A percentile compares a stretch with the other conserved stretches of the same genome.
Conservation (phyloP, 2,329 filamentous ascomycete genomes). For the Cryphonectria naterciae region DNA sequence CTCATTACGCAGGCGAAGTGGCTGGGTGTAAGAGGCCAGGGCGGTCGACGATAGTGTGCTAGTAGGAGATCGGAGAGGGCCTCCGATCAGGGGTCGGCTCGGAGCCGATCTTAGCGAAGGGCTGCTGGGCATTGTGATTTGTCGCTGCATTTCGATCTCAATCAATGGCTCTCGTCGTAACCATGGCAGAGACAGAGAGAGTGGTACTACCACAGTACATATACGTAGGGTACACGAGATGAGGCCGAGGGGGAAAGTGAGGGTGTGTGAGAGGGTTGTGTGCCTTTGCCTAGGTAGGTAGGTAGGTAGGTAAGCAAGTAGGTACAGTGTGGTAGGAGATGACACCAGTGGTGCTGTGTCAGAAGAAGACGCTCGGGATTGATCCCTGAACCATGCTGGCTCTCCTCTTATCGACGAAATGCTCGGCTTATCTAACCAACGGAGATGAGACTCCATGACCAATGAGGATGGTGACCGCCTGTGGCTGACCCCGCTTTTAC, state of each 20-base stretch:
- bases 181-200: neutral
- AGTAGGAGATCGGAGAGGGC: slow-evolving; percentile 16
- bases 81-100: slow-evolving; percentile 22
- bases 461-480: slow-evolving; percentile 10
- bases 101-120: neutral
- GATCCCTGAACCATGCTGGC: neutral
- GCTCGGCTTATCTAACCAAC: slow-evolving; percentile 13
- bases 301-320: neutral
- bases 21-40: slow-evolving; percentile 20
- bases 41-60: neutral
- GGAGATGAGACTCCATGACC: neutral
- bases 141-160: neutral
- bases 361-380: neutral
- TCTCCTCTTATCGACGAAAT: slow-evolving; percentile 11
- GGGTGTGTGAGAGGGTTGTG: neutral
- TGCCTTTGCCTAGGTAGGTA: neutral
- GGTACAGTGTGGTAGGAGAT: neutral
- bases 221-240: neutral
- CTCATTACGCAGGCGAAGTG: slow-evolving; percentile 8
- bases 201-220: neutral
- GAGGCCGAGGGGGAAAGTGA: neutral
- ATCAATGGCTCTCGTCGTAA: neutral
- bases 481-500: slow-evolving; percentile 19
- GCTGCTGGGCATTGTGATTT: slow-evolving; percentile 12
- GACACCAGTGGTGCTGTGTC: neutral